These are phyloP conservation scores for Vitis labrusca DNA, from an alignment of 164 flowering plant species.

Conservation along the genomic window DNA sequence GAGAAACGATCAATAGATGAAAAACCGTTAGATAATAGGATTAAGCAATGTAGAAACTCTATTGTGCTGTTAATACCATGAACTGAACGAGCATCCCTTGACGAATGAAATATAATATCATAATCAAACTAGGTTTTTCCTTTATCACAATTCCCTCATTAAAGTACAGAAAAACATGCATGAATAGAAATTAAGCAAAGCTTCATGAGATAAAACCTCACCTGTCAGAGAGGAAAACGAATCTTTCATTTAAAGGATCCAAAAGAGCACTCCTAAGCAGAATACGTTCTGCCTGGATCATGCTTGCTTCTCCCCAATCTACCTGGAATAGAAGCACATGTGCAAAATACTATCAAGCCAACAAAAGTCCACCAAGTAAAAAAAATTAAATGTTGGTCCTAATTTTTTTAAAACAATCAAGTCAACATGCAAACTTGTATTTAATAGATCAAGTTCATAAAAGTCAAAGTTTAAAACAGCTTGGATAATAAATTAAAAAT, in stretches of 20 bases:
- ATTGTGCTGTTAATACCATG: neutral
- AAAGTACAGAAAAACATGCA: neutral
- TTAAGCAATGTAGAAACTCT: neutral
- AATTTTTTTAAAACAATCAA: neutral
- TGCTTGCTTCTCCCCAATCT: constrained; percentile 97
- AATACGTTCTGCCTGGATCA: constrained; percentile 92
- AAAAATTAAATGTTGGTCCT: neutral
- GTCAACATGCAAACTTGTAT: neutral
- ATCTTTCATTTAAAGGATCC: constrained; percentile 75
- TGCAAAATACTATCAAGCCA: constrained; percentile 1
- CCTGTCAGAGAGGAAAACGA: constrained; percentile 94
- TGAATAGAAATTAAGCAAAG: neutral
- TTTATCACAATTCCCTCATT: neutral
- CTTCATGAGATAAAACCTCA: constrained; percentile 25
- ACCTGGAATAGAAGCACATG: constrained; percentile 55
- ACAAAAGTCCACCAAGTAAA: neutral
- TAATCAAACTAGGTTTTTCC: neutral
- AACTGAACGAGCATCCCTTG: neutral
- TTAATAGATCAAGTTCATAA: neutral
- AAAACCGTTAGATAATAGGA: constrained; percentile 14
- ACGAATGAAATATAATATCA: neutral
- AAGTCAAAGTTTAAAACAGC: neutral
- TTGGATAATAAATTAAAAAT: neutral
- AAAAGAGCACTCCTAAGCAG: constrained; percentile 77
- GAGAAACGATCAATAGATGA: constrained; percentile 41